Conservation (phyloP, 2,329 filamentous ascomycete genomes). For the Paracamarosporium sp. region DNA sequence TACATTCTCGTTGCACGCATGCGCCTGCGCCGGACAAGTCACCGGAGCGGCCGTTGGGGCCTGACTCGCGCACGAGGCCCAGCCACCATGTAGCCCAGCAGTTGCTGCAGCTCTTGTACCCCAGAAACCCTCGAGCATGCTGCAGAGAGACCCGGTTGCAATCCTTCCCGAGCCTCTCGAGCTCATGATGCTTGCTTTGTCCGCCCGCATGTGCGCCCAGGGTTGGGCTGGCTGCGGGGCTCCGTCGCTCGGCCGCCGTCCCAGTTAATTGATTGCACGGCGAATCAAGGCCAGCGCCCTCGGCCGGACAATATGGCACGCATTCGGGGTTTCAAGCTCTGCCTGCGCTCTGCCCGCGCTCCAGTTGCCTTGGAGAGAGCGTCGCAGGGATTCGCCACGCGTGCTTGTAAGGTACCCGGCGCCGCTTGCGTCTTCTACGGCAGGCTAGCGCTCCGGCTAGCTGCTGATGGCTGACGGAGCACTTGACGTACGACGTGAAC, state of each 20-base stretch:
- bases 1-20: background rate
- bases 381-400: constrained; percentile 7
- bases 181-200: background rate
- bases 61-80: constrained; percentile 4
- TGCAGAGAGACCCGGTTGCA: background rate
- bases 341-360: constrained; percentile 5
- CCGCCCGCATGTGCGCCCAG: background rate
- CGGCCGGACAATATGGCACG: constrained; percentile 2
- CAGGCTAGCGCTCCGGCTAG: background rate
- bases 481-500: constrained; percentile 9
- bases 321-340: constrained; percentile 4
- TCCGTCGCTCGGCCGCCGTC: background rate
- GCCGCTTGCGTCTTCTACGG: background rate
- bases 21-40: background rate
- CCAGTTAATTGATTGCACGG: background rate
- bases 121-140: background rate
- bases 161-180: background rate
- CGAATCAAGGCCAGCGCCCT: background rate
- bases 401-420: constrained; percentile 6
- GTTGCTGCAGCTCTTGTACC: no score
- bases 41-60: background rate
- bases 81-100: background rate
- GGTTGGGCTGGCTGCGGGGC: constrained; percentile 1
- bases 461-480: constrained; percentile 10
- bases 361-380: constrained; percentile 5